These are phyloP conservation scores for Phytophthora rubi DNA, from an alignment of 352 stramenopile species.

Conservation along the genomic window DNA sequence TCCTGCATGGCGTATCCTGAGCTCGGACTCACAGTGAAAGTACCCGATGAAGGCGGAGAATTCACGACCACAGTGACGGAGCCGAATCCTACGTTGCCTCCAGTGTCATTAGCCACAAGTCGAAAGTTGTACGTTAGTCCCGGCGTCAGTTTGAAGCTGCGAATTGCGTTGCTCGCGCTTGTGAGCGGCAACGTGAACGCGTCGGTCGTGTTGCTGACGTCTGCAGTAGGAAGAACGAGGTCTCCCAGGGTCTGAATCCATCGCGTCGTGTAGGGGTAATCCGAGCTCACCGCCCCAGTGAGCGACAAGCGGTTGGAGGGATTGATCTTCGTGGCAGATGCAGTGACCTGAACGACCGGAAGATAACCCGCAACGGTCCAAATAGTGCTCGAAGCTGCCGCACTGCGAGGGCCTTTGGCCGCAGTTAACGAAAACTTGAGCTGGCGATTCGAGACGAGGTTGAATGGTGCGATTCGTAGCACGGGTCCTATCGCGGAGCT, in stretches of 20 bases:
- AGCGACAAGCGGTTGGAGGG: slow-evolving; percentile 51
- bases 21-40: slow-evolving; percentile 49
- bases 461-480: slow-evolving; percentile 54
- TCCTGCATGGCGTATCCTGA: slow-evolving; percentile 64
- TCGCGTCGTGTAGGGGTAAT: slow-evolving; percentile 62
- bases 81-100: slow-evolving; percentile 60
- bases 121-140: slow-evolving; percentile 77
- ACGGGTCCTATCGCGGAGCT: slow-evolving; percentile 9
- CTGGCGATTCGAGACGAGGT: slow-evolving; percentile 42
- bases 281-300: slow-evolving; percentile 45
- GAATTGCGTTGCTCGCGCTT: slow-evolving; percentile 57
- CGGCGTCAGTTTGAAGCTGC: slow-evolving; percentile 58
- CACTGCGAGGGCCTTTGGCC: slow-evolving; percentile 35
- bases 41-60: slow-evolving; percentile 59
- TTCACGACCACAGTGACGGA: slow-evolving; percentile 63
- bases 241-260: slow-evolving; percentile 73
- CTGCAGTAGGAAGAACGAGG: slow-evolving; percentile 40
- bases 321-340: slow-evolving; percentile 52
- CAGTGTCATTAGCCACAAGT: slow-evolving; percentile 58
- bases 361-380: slow-evolving; percentile 61
- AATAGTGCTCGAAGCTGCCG: slow-evolving; percentile 37
- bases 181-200: slow-evolving; percentile 67
- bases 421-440: slow-evolving; percentile 59
- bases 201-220: slow-evolving; percentile 35
- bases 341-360: slow-evolving; percentile 44